These are phyloP conservation scores for Chytriomyces confervae DNA, from an alignment of 192 early-diverging fungal genomes.

Conservation along the genomic window DNA sequence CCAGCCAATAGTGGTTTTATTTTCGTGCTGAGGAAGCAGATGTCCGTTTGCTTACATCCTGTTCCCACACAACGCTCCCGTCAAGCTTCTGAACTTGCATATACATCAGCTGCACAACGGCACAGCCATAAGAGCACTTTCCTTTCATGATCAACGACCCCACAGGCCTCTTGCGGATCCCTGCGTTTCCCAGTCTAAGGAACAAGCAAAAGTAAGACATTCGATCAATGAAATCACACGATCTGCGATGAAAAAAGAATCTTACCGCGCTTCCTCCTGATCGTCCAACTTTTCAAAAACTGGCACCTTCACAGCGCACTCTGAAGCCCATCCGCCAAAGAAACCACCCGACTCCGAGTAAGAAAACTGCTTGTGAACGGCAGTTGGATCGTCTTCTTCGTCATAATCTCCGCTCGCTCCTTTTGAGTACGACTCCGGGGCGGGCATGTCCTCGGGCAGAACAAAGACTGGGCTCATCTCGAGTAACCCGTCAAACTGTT, in stretches of 20 bases:
- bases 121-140: constrained; percentile 56
- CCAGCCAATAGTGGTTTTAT: not conserved
- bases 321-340: constrained; percentile 35
- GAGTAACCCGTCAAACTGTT: constrained; percentile 49
- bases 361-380: constrained; percentile 28
- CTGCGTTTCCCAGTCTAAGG: constrained; percentile 44
- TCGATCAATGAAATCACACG: not conserved
- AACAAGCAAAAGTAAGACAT: not conserved
- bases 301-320: constrained; percentile 43
- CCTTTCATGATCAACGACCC: constrained; percentile 49
- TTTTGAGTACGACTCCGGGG: constrained; percentile 6
- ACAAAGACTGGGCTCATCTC: constrained; percentile 53
- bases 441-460: constrained; percentile 22
- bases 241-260: not conserved
- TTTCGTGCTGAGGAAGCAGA: constrained; percentile 1
- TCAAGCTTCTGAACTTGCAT: constrained; percentile 48
- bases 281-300: constrained; percentile 53
- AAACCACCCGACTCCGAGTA: constrained; percentile 47
- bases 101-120: constrained; percentile 49
- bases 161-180: constrained; percentile 57
- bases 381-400: not conserved
- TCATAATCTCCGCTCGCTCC: not conserved
- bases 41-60: constrained; percentile 32
- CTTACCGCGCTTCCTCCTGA: constrained; percentile 45
- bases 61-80: constrained; percentile 53